Percentiles rank a stretch among this genome's conserved stretches.
phyloP scores from a whole-genome alignment of 2,329 filamentous ascomycete genomes.

The Xylariaceae sp. region DNA sequence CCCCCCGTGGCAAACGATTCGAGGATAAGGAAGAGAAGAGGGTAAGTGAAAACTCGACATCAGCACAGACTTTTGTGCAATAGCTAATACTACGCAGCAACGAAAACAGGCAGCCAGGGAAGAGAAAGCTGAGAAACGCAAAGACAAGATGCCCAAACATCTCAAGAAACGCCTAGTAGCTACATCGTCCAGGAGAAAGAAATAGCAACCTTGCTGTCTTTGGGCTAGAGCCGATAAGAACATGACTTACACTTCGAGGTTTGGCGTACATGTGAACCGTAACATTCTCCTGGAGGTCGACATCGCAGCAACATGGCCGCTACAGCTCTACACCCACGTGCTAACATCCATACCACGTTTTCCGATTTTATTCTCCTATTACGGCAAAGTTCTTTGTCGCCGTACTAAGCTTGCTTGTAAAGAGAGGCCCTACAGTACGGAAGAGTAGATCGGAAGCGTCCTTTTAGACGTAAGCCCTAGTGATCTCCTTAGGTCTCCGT shows the following conservation, averaged over 20 bases:
- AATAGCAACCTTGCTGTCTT: constrained; percentile 41
- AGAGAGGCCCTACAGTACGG: neutral
- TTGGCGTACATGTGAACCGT: neutral
- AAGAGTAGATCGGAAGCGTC: neutral
- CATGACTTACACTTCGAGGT: neutral
- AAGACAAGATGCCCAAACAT: constrained; percentile 95
- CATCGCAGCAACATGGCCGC: neutral
- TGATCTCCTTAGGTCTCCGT: neutral
- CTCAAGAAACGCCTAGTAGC: constrained; percentile 87
- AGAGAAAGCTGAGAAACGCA: constrained; percentile 89
- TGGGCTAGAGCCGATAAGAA: neutral
- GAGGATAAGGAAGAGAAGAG: constrained; percentile 91
- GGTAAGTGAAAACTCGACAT: constrained; percentile 42
- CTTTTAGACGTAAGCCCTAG: neutral
- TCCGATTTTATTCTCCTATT: neutral
- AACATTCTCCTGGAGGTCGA: neutral
- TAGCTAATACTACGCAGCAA: constrained; percentile 41
- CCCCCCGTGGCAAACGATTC: constrained; percentile 79
- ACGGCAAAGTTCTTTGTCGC: no score
- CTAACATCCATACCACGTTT: neutral
- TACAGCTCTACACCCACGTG: neutral
- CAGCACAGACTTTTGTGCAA: neutral
- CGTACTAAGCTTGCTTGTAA: no score
- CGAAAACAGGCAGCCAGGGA: constrained; percentile 94
- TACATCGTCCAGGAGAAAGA: constrained; percentile 64